Evolutionary conservation across 768 basidiomycete genomes (phyloP).

Genomic region (Rickenella mellea): DNA sequence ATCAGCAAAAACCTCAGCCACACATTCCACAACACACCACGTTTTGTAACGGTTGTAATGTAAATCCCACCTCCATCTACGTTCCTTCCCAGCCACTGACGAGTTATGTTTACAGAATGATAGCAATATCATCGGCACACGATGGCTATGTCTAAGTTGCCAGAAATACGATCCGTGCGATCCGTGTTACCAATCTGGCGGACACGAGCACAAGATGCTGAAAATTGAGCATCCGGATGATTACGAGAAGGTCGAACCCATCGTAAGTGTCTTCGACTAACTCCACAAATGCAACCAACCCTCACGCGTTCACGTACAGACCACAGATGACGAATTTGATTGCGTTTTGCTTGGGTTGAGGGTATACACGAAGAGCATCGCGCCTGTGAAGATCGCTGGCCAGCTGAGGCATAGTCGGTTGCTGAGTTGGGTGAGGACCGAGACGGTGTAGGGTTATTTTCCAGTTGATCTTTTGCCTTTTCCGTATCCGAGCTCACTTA

Average conservation of each 20-base stretch:
- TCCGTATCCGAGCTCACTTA: no score
- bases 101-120: not conserved
- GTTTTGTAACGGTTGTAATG: slow-evolving; percentile 2
- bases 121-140: not conserved
- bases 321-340: slow-evolving; percentile 3
- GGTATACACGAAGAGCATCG: slow-evolving; percentile 29
- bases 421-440: not conserved
- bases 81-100: not conserved
- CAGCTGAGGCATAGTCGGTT: slow-evolving; percentile 18
- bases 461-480: no score
- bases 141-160: slow-evolving; percentile 1
- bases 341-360: slow-evolving; percentile 24
- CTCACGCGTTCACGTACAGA: no score
- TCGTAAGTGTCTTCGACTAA: not conserved
- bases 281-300: no score
- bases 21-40: not conserved
- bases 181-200: slow-evolving; percentile 1
- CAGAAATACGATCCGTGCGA: slow-evolving; percentile 5
- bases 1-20: no score
- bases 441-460: no score
- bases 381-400: slow-evolving; percentile 21
- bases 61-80: not conserved
- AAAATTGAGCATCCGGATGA: slow-evolving; percentile 1
- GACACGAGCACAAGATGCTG: slow-evolving; percentile 4
- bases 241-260: not conserved